Conservation (phyloP, 257 asterid genomes). For the Solanum rostratum region DNA sequence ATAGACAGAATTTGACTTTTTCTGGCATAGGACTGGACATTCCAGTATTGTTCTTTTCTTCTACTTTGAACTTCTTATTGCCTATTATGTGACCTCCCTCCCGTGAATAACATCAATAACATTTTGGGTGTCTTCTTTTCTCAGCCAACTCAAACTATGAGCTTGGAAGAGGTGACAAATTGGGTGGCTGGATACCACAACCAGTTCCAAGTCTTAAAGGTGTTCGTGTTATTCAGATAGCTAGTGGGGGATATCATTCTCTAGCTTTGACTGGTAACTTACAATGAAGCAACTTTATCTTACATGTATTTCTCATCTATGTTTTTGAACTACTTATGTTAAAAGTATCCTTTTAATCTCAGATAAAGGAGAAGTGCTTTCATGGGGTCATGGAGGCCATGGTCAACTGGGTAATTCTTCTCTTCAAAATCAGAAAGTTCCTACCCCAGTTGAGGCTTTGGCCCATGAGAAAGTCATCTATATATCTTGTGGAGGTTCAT, state of each 20-base stretch:
- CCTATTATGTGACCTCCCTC: neutral
- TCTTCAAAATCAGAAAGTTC: constrained; percentile 57
- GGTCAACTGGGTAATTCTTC: constrained; percentile 93
- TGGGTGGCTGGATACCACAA: constrained; percentile 94
- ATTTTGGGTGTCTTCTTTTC: neutral
- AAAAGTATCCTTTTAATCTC: constrained; percentile 6
- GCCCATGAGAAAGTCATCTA: constrained; percentile 56
- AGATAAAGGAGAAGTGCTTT: constrained; percentile 85
- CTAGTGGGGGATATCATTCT: constrained; percentile 97
- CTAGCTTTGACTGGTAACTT: constrained; percentile 83
- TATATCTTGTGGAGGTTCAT: constrained; percentile 92
- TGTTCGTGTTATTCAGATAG: constrained; percentile 61
- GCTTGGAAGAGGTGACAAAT: constrained; percentile 90
- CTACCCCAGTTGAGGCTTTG: constrained; percentile 60
- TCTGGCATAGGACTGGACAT: neutral
- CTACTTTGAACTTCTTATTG: neutral
- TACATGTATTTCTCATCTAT: neutral
- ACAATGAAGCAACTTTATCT: neutral
- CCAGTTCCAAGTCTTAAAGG: constrained; percentile 71
- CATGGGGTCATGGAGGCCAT: constrained; percentile 97
- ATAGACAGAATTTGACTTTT: neutral
- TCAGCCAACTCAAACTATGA: constrained; percentile 93
- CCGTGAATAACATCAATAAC: neutral
- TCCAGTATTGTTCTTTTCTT: neutral
- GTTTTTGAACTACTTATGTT: constrained; percentile 7